Percentiles rank a stretch among this genome's conserved stretches.
These are phyloP conservation scores for Simplicillium sp. DNA, from an alignment of 2,329 filamentous ascomycete species.

Conservation along the genomic window DNA sequence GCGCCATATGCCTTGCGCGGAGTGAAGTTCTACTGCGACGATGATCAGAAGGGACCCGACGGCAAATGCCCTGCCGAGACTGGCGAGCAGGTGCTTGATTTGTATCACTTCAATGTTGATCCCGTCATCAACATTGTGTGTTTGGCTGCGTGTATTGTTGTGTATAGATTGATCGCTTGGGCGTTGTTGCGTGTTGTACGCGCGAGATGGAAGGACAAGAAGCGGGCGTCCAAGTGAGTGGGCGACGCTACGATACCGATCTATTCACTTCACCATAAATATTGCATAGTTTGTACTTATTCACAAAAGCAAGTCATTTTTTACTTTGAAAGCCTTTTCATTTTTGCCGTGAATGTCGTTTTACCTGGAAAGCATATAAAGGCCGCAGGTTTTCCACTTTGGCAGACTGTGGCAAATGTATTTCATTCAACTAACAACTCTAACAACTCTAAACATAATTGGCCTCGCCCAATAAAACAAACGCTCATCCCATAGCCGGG, in stretches of 20 bases:
- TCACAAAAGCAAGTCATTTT: neutral
- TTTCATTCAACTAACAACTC: no score
- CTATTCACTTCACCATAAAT: neutral
- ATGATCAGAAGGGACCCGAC: slow-evolving; percentile 45
- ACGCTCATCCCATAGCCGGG: neutral
- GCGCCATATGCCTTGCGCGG: slow-evolving; percentile 54
- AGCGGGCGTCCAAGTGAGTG: neutral
- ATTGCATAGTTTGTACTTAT: neutral
- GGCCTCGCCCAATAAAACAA: no score
- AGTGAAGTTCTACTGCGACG: slow-evolving; percentile 54
- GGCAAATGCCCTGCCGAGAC: slow-evolving; percentile 56
- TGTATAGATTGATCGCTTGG: slow-evolving; percentile 58
- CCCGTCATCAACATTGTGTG: slow-evolving; percentile 52
- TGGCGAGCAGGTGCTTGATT: slow-evolving; percentile 54
- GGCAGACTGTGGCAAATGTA: no score
- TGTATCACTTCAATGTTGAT: slow-evolving; percentile 58
- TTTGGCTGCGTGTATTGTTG: slow-evolving; percentile 52
- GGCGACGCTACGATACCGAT: neutral
- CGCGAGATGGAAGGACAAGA: slow-evolving; percentile 36
- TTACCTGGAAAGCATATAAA: no score
- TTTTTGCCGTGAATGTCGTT: no score
- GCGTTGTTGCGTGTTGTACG: slow-evolving; percentile 43
- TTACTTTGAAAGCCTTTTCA: neutral
- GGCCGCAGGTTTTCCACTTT: no score
- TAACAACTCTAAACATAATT: no score